These are phyloP conservation scores for Ganoderma lingzhi DNA, from an alignment of 1,284 basidiomycete species.

Conservation along the genomic window DNA sequence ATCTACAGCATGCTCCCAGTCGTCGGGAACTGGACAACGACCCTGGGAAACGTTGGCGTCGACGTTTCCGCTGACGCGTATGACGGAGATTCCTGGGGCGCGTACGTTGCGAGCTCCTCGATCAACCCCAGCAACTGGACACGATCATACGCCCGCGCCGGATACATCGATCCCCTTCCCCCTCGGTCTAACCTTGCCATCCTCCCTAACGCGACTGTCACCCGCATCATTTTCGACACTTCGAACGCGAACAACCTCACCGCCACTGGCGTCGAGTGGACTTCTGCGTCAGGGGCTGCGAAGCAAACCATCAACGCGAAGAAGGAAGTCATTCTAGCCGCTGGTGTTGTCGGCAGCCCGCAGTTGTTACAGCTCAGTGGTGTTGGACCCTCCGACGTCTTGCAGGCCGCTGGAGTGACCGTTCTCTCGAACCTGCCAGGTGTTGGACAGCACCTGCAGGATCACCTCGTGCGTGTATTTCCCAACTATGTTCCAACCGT, in stretches of 20 bases:
- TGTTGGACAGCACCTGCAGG: constrained; percentile 81
- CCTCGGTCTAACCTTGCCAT: constrained; percentile 71
- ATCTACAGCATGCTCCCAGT: constrained; percentile 52
- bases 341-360: constrained; percentile 71
- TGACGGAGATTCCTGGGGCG: constrained; percentile 57
- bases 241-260: constrained; percentile 50
- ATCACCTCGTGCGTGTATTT: constrained; percentile 60
- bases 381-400: constrained; percentile 68
- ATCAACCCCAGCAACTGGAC: constrained; percentile 74
- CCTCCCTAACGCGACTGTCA: constrained; percentile 62
- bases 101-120: constrained; percentile 66
- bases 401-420: constrained; percentile 59
- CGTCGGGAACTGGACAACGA: constrained; percentile 60
- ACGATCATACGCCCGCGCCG: constrained; percentile 72
- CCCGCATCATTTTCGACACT: constrained; percentile 62
- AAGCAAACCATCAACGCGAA: constrained; percentile 56
- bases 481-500: neutral
- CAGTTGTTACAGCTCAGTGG: constrained; percentile 78
- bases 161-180: constrained; percentile 72
- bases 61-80: constrained; percentile 52
- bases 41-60: constrained; percentile 55
- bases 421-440: constrained; percentile 64
- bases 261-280: constrained; percentile 67
- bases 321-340: constrained; percentile 68
- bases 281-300: constrained; percentile 43